Conservation (phyloP, 345 rosid genomes). For the Rhodamnia rubescens region DNA sequence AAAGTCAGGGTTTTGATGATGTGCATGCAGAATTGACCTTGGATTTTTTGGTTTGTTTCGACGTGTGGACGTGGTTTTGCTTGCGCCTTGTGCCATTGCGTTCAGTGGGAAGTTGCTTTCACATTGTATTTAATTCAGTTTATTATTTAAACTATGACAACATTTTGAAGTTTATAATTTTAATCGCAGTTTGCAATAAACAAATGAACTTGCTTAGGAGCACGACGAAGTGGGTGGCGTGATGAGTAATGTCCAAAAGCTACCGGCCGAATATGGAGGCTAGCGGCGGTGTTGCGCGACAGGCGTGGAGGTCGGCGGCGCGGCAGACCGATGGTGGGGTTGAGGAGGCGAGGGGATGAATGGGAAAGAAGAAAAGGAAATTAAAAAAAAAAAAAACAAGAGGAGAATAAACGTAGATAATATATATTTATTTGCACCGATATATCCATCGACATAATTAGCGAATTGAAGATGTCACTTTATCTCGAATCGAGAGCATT, state of each 20-base stretch:
- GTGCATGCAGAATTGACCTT: not conserved
- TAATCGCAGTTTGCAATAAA: not conserved
- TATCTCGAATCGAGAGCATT: not conserved
- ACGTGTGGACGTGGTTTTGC: not conserved
- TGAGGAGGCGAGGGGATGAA: not conserved
- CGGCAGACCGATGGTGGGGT: not conserved
- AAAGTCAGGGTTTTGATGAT: not conserved
- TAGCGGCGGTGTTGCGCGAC: not conserved
- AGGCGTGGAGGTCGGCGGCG: not conserved
- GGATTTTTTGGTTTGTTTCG: not conserved
- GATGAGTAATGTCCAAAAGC: not conserved
- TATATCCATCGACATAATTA: not conserved
- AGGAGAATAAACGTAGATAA: not conserved
- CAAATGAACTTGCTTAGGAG: not conserved
- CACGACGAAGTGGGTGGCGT: not conserved
- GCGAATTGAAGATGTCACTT: not conserved
- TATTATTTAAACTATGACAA: not conserved
- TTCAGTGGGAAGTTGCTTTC: not conserved
- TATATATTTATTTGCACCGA: not conserved
- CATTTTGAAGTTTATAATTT: not conserved
- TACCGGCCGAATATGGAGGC: not conserved
- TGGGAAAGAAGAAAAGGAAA: not conserved
- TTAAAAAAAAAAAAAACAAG: not conserved
- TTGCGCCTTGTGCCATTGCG: not conserved
- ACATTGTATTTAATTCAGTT: not conserved